Percentiles rank a stretch among this genome's conserved stretches.
Conservation (phyloP, 2,329 filamentous ascomycete genomes). For the Fonsecaea pedrosoi region DNA sequence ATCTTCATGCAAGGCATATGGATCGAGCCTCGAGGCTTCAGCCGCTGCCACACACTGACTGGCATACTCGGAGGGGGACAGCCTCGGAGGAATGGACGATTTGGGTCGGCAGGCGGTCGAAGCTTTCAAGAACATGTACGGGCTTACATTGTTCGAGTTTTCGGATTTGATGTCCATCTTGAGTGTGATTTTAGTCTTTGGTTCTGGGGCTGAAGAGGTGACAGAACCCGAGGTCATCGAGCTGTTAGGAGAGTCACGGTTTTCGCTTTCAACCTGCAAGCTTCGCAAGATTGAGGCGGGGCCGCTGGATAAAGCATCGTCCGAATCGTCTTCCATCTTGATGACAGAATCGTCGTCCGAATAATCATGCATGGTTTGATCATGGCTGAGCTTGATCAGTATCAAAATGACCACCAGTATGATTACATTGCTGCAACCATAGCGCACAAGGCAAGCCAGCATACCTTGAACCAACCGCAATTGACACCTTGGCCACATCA, state of each 20-base stretch:
- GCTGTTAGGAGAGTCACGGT: slow-evolving; percentile 43
- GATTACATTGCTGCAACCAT: slow-evolving; percentile 7
- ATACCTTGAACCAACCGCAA: slow-evolving; percentile 30
- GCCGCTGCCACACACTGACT: slow-evolving; percentile 88
- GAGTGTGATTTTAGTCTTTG: slow-evolving; percentile 36
- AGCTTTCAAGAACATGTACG: slow-evolving; percentile 43
- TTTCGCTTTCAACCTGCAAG: slow-evolving; percentile 40
- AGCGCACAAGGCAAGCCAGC: slow-evolving; percentile 8
- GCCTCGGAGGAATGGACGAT: slow-evolving; percentile 79
- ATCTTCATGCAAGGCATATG: slow-evolving; percentile 82
- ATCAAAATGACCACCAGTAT: slow-evolving; percentile 10
- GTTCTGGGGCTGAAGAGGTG: slow-evolving; percentile 38
- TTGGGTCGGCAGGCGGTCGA: slow-evolving; percentile 69
- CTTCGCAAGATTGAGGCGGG: slow-evolving; percentile 37
- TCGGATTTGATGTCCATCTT: slow-evolving; percentile 32
- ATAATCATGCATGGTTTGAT: slow-evolving; percentile 24
- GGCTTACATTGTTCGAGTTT: slow-evolving; percentile 26
- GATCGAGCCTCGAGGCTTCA: slow-evolving; percentile 85
- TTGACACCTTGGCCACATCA: slow-evolving; percentile 22
- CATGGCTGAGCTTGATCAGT: slow-evolving; percentile 32
- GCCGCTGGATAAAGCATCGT: slow-evolving; percentile 40
- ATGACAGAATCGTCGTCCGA: slow-evolving; percentile 34
- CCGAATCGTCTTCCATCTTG: slow-evolving; percentile 44
- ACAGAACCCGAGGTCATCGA: slow-evolving; percentile 44
- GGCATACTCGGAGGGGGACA: slow-evolving; percentile 80